phyloP scores from a whole-genome alignment of 2,329 filamentous ascomycete species.

The Aspergillus sp. region DNA sequence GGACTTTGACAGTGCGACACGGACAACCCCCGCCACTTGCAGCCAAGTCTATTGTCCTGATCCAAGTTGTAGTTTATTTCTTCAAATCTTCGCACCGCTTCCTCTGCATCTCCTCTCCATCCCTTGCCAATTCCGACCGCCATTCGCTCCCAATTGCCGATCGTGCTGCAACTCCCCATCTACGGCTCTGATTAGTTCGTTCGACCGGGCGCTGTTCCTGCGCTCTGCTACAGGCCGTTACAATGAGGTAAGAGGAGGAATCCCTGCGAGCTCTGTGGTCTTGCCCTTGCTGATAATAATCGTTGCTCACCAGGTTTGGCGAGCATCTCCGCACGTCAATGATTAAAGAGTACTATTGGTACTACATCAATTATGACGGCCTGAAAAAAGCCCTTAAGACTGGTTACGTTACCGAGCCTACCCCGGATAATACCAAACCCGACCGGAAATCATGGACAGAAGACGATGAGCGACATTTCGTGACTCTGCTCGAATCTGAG shows the following conservation, averaged over 20 bases:
- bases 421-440: slow-evolving; percentile 46
- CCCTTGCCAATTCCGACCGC: not conserved
- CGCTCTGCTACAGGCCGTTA: not conserved
- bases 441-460: slow-evolving; percentile 74
- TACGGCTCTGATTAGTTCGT: not conserved
- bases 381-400: slow-evolving; percentile 84
- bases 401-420: slow-evolving; percentile 58
- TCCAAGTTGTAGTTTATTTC: not conserved
- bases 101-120: not conserved
- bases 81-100: not conserved
- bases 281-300: slow-evolving; percentile 18
- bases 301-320: slow-evolving; percentile 65
- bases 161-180: not conserved
- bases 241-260: slow-evolving; percentile 21
- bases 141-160: not conserved
- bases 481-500: slow-evolving; percentile 81
- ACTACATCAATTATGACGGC: slow-evolving; percentile 97
- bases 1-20: not conserved
- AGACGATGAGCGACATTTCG: slow-evolving; percentile 86
- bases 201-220: not conserved
- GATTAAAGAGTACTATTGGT: slow-evolving; percentile 96
- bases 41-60: not conserved
- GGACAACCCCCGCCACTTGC: slow-evolving; percentile 2
- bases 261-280: not conserved
- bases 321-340: slow-evolving; percentile 94